Evolutionary conservation across 176 grass and related monocot species (phyloP).

Genomic region (Hyparrhenia diplandra): DNA sequence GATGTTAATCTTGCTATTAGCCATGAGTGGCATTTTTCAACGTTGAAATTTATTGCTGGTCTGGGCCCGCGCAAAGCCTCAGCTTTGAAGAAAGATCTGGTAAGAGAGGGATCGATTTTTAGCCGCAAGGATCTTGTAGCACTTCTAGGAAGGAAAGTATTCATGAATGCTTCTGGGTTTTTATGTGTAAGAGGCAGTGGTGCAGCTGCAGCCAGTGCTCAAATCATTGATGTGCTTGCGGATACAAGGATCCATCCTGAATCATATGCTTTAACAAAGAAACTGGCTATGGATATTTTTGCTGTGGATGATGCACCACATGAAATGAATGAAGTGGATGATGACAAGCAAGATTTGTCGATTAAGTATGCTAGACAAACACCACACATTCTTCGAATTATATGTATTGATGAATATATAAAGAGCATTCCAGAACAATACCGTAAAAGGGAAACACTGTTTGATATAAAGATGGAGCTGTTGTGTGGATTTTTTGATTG

Average conservation of each 20-base stretch:
- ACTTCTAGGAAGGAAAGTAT: constrained; percentile 78
- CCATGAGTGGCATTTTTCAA: constrained; percentile 96
- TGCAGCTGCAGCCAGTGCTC: constrained; percentile 39
- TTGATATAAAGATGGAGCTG: constrained; percentile 53
- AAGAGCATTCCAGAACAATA: constrained; percentile 54
- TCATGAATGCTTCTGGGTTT: constrained; percentile 88
- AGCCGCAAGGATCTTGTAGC: constrained; percentile 78
- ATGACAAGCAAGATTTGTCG: no score
- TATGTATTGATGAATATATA: constrained; percentile 37
- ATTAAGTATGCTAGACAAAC: no score
- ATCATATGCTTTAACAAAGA: no score
- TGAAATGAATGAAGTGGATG: no score
- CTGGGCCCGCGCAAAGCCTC: constrained; percentile 84
- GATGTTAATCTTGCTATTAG: constrained; percentile 92
- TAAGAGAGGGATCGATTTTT: constrained; percentile 76
- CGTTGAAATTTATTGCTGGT: constrained; percentile 82
- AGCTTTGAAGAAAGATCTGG: constrained; percentile 73
- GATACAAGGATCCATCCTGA: no score
- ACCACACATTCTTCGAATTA: no score
- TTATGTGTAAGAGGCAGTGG: constrained; percentile 77
- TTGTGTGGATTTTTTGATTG: constrained; percentile 62
- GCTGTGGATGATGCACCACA: no score
- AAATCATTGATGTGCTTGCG: no score
- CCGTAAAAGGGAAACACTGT: constrained; percentile 59
- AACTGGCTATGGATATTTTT: no score